A percentile compares a stretch with the other conserved stretches of the same genome.
phyloP scores from a whole-genome alignment of 305 asterid genomes.

The Fraxinus albicans region DNA sequence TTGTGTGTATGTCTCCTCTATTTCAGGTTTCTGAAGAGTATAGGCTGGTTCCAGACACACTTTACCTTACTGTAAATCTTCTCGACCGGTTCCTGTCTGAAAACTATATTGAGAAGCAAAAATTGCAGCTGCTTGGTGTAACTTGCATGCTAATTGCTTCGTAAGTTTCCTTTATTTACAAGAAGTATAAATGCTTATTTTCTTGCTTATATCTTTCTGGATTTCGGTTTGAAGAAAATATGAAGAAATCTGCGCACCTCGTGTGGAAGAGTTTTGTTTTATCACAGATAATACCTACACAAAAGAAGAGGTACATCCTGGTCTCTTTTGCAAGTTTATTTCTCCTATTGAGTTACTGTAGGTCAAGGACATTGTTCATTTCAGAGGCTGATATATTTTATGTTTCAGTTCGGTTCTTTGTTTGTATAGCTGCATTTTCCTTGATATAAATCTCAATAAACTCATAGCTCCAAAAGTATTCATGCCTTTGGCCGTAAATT shows the following conservation, averaged over 20 bases:
- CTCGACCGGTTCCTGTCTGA: slow-evolving; percentile 85
- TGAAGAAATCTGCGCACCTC: slow-evolving; percentile 97
- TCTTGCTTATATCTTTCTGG: slow-evolving; percentile 19
- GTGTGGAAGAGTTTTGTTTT: slow-evolving; percentile 90
- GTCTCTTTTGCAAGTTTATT: slow-evolving; percentile 6
- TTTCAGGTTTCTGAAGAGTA: slow-evolving; percentile 95
- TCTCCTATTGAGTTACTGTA: slow-evolving; percentile 4
- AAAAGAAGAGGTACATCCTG: slow-evolving; percentile 73
- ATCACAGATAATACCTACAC: slow-evolving; percentile 89
- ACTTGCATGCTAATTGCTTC: slow-evolving; percentile 99
- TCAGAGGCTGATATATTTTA: neutral
- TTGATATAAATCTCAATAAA: slow-evolving; percentile 1
- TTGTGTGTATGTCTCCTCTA: slow-evolving; percentile 14
- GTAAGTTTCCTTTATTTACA: slow-evolving; percentile 49
- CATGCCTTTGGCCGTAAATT: neutral
- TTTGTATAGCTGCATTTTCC: slow-evolving; percentile 1
- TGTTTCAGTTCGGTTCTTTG: neutral
- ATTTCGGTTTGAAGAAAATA: slow-evolving; percentile 61
- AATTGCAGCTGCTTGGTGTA: slow-evolving; percentile 92
- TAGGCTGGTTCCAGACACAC: slow-evolving; percentile 89
- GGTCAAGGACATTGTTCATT: neutral
- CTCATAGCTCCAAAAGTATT: neutral
- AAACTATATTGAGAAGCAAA: slow-evolving; percentile 78
- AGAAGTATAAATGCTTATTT: neutral
- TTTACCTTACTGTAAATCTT: slow-evolving; percentile 95